Evolutionary conservation across 306 rosid genomes (phyloP).

Genomic region (Rosa rugosa): DNA sequence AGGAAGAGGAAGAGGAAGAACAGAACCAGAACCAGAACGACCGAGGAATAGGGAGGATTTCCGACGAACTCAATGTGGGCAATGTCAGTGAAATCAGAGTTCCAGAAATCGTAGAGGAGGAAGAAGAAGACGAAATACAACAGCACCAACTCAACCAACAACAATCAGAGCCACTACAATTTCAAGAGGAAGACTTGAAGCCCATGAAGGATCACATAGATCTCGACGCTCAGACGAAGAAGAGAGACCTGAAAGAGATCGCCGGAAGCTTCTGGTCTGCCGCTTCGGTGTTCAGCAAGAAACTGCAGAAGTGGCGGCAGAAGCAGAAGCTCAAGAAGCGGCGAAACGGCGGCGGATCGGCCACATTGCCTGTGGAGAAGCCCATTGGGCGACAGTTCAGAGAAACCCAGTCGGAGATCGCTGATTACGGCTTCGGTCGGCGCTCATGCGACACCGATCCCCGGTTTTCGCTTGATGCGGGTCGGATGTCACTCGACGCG

Average conservation of each 20-base stretch:
- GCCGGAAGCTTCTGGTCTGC: slow-evolving; percentile 99
- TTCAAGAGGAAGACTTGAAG: slow-evolving; percentile 39
- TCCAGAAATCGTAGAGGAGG: slow-evolving; percentile 68
- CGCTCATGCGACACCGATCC: slow-evolving; percentile 99
- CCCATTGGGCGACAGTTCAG: slow-evolving; percentile 89
- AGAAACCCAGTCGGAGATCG: slow-evolving; percentile 98
- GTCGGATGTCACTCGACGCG: slow-evolving; percentile 61
- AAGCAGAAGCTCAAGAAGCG: slow-evolving; percentile 94
- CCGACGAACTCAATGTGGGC: slow-evolving; percentile 35
- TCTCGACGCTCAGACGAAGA: slow-evolving; percentile 83
- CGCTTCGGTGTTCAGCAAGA: slow-evolving; percentile 96
- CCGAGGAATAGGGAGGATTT: slow-evolving; percentile 39
- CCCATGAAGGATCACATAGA: slow-evolving; percentile 92
- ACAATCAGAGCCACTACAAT: slow-evolving; percentile 10
- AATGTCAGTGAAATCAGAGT: slow-evolving; percentile 59
- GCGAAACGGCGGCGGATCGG: slow-evolving; percentile 66
- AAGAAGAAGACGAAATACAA: slow-evolving; percentile 27
- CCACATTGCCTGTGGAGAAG: slow-evolving; percentile 87
- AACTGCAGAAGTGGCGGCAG: slow-evolving; percentile 95
- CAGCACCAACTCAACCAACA: slow-evolving; percentile 10
- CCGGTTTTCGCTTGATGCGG: slow-evolving; percentile 82
- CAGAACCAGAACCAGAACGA: not conserved
- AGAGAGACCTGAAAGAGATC: slow-evolving; percentile 83
- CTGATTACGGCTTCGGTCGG: slow-evolving; percentile 94
- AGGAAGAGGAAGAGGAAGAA: not conserved